phyloP scores from a whole-genome alignment of 208 protist species.

The Trichomonas vaginalis region DNA sequence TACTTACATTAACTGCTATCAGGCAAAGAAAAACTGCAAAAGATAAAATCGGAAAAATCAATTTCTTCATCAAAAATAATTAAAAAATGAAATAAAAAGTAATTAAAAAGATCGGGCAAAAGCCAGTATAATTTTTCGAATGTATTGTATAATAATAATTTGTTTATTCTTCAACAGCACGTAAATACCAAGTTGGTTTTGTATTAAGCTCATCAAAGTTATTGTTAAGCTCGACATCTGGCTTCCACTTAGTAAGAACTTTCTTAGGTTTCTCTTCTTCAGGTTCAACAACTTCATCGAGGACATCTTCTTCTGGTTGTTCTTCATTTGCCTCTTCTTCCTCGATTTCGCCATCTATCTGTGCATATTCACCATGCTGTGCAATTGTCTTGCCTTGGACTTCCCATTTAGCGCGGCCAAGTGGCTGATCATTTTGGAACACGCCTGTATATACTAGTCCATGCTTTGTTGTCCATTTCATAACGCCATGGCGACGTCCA shows the following conservation, averaged over 20 bases:
- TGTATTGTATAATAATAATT: not conserved
- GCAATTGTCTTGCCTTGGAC: not conserved
- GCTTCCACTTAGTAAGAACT: not conserved
- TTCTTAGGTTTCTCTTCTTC: not conserved
- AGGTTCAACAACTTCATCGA: not conserved
- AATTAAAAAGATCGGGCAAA: too few species aligned
- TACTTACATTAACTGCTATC: too few species aligned
- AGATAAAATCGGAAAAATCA: too few species aligned
- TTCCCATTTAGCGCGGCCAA: not conserved
- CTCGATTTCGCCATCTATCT: slow-evolving; percentile 3
- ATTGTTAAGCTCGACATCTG: not conserved
- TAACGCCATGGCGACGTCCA: not conserved
- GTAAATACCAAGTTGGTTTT: not conserved
- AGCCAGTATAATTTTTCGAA: too few species aligned
- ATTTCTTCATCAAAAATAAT: too few species aligned
- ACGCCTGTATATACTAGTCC: not conserved
- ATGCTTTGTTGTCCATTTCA: not conserved
- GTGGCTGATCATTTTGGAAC: slow-evolving; percentile 9
- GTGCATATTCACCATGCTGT: not conserved
- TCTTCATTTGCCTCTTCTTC: not conserved
- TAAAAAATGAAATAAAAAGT: too few species aligned
- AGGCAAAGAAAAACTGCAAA: too few species aligned
- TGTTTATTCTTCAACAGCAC: not conserved
- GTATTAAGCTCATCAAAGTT: not conserved
- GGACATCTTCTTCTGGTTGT: not conserved